Evolutionary conservation across 257 asterid species (phyloP).

Genomic region (Paulownia fortunei): DNA sequence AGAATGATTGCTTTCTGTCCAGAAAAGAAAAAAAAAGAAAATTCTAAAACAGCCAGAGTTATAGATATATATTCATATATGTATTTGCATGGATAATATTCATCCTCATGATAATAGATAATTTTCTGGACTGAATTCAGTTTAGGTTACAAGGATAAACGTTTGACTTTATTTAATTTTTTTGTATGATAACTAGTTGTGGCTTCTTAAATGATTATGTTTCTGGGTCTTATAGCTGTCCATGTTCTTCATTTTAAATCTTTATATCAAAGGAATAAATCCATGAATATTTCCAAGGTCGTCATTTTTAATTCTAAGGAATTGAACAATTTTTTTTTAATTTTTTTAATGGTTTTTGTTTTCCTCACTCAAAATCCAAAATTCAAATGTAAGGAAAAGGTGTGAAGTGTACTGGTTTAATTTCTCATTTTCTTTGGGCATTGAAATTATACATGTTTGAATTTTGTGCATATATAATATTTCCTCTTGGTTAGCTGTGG

Average conservation of each 20-base stretch:
- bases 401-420: not conserved
- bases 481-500: not conserved
- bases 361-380: not conserved
- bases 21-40: not conserved
- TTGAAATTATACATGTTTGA: not conserved
- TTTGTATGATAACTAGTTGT: not conserved
- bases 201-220: not conserved
- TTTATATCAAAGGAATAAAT: constrained; percentile 13
- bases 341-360: not conserved
- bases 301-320: not conserved
- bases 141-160: not conserved
- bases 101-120: not conserved
- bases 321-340: not conserved
- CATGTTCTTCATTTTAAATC: not conserved
- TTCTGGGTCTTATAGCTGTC: not conserved
- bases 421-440: not conserved
- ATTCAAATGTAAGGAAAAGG: not conserved
- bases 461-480: not conserved
- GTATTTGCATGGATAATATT: not conserved
- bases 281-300: not conserved
- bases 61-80: no score
- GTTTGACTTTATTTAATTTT: not conserved
- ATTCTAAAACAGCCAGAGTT: not conserved
- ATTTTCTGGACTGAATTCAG: not conserved
- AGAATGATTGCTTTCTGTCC: not conserved